Evolutionary conservation across 225 moss, liverwort and hornwort genomes (phyloP).

Genomic region (Pseudisothecium myosuroides): DNA sequence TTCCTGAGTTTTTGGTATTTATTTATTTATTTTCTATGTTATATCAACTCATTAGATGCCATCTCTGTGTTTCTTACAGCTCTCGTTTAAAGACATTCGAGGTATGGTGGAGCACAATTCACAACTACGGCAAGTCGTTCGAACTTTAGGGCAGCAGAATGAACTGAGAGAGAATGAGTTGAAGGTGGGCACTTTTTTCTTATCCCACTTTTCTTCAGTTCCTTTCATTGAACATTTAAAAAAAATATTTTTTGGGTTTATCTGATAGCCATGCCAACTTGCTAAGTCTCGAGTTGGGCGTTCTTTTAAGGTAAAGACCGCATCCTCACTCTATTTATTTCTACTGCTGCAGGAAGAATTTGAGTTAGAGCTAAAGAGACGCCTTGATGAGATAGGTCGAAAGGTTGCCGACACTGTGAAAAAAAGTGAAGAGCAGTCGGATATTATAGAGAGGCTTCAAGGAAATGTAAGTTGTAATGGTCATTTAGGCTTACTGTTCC

Average conservation of each 20-base stretch:
- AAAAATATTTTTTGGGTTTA: background rate
- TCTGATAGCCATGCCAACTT: background rate
- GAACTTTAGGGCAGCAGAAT: conserved; percentile 80
- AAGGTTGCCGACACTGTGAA: conserved; percentile 81
- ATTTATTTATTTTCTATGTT: background rate
- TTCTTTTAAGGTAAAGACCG: background rate
- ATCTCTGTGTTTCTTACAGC: conserved; percentile 18
- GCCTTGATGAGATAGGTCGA: conserved; percentile 69
- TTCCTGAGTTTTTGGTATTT: background rate
- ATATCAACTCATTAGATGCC: background rate
- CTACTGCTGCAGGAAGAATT: conserved; percentile 48
- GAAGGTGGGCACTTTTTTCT: conserved; percentile 26
- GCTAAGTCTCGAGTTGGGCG: background rate
- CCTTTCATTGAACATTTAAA: background rate
- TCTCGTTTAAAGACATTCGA: conserved; percentile 87
- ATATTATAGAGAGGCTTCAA: conserved; percentile 75
- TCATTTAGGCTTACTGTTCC: background rate
- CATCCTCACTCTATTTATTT: background rate
- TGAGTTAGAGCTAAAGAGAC: conserved; percentile 67
- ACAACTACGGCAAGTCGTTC: conserved; percentile 70
- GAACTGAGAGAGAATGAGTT: conserved; percentile 78
- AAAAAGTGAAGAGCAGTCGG: conserved; percentile 78
- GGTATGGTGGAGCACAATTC: conserved; percentile 99
- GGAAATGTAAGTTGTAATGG: conserved; percentile 46
- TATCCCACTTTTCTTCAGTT: background rate